phyloP scores from a whole-genome alignment of 495 filamentous ascomycete species.

The Aspergillus bertholletiae region DNA sequence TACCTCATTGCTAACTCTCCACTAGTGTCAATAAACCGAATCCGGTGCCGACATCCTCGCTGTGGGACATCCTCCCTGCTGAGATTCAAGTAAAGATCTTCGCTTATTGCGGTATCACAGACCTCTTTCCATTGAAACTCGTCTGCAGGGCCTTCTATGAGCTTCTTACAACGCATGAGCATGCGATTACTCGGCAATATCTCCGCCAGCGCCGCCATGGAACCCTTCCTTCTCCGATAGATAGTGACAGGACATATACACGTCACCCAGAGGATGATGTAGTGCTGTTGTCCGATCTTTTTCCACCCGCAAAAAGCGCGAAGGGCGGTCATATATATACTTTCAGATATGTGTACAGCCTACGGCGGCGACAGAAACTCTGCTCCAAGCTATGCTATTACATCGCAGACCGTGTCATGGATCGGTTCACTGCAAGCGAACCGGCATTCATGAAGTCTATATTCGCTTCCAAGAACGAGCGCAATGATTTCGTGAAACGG shows the following conservation, averaged over 20 bases:
- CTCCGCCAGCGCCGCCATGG: slow-evolving; percentile 43
- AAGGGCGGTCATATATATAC: slow-evolving; percentile 44
- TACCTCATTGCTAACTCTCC: slow-evolving; percentile 9
- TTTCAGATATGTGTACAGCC: slow-evolving; percentile 37
- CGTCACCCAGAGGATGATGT: slow-evolving; percentile 44
- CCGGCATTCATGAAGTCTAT: slow-evolving; percentile 27
- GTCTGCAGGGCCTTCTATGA: slow-evolving; percentile 39
- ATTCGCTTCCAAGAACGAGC: slow-evolving; percentile 31
- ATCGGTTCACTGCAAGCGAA: slow-evolving; percentile 34
- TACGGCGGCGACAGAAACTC: slow-evolving; percentile 37
- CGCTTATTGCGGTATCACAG: slow-evolving; percentile 35
- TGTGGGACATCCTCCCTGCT: slow-evolving; percentile 39
- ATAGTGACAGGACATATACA: slow-evolving; percentile 38
- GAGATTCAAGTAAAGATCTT: slow-evolving; percentile 47
- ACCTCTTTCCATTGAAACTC: slow-evolving; percentile 36
- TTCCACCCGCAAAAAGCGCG: slow-evolving; percentile 41
- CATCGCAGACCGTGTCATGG: slow-evolving; percentile 42
- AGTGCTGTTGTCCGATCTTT: slow-evolving; percentile 44
- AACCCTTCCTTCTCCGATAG: slow-evolving; percentile 42
- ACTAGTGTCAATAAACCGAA: slow-evolving; percentile 14
- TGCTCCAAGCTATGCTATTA: slow-evolving; percentile 41
- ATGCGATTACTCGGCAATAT: slow-evolving; percentile 39
- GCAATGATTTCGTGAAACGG: slow-evolving; percentile 30
- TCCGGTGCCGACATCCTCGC: slow-evolving; percentile 23
- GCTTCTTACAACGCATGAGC: slow-evolving; percentile 36